A percentile compares a stretch with the other conserved stretches of the same genome.
Conservation (phyloP, 1,284 basidiomycete genomes). For the Moesziomyces globuligerus region DNA sequence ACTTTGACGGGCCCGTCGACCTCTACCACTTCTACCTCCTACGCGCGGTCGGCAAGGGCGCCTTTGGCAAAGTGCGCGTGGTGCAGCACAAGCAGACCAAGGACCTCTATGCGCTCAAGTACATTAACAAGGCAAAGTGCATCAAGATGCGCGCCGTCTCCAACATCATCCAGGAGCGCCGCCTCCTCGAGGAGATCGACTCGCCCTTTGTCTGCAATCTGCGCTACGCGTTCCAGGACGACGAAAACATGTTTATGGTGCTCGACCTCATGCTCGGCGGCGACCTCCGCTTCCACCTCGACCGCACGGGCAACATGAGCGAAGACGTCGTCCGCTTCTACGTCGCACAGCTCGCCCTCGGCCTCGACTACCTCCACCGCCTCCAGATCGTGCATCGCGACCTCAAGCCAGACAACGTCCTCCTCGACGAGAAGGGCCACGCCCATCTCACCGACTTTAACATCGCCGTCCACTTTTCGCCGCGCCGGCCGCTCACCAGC, state of each 20-base stretch:
- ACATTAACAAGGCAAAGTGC: conserved; percentile 96
- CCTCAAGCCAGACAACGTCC: conserved; percentile 94
- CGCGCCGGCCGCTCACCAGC: conserved; percentile 83
- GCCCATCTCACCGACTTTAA: conserved; percentile 98
- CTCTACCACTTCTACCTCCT: conserved; percentile 96
- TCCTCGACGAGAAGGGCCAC: conserved; percentile 89
- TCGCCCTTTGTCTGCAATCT: conserved; percentile 93
- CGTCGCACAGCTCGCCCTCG: conserved; percentile 86
- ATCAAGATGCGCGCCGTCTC: conserved; percentile 97
- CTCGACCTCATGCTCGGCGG: conserved; percentile 96
- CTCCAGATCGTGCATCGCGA: conserved; percentile 85
- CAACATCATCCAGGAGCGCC: conserved; percentile 85
- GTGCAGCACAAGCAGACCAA: conserved; percentile 98
- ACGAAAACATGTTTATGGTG: conserved; percentile 97
- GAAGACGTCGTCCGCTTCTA: conserved; percentile 89
- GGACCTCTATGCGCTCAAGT: conserved; percentile 89
- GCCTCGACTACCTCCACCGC: conserved; percentile 86
- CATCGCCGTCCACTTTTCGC: conserved; percentile 95
- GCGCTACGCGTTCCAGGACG: conserved; percentile 96
- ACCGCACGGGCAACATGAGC: conserved; percentile 79
- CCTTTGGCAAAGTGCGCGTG: conserved; percentile 98
- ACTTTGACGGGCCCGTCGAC: conserved; percentile 96
- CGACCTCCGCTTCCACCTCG: conserved; percentile 90
- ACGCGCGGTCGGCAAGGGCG: conserved; percentile 94
- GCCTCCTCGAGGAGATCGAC: conserved; percentile 77